Conservation (phyloP, 306 rosid genomes). For the Lathyrus oleraceus region DNA sequence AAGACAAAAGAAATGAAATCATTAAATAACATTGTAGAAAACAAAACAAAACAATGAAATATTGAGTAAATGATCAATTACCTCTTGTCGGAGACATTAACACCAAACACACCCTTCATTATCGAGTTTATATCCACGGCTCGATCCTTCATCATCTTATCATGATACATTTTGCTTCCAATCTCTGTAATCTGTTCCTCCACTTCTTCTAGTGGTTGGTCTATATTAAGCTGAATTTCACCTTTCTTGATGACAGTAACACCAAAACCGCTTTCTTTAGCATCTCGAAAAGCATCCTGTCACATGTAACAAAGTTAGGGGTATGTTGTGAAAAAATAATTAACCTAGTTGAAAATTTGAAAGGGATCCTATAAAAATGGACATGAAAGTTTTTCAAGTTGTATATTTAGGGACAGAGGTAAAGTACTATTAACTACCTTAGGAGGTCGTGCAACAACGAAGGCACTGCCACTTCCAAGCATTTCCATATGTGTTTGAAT, state of each 20-base stretch:
- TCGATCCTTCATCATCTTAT: slow-evolving; percentile 70
- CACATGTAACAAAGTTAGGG: not conserved
- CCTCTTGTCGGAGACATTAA: slow-evolving; percentile 61
- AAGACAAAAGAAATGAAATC: slow-evolving; percentile 35
- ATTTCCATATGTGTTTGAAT: slow-evolving; percentile 90
- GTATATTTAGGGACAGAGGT: not conserved
- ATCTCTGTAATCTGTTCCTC: slow-evolving; percentile 83
- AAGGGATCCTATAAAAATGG: not conserved
- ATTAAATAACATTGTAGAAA: slow-evolving; percentile 29
- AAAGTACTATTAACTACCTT: slow-evolving; percentile 51
- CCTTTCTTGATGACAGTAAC: slow-evolving; percentile 87
- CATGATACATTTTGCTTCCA: slow-evolving; percentile 95
- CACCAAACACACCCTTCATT: slow-evolving; percentile 88
- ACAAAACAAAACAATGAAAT: slow-evolving; percentile 26
- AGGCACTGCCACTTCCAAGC: slow-evolving; percentile 78
- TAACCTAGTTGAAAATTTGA: not conserved
- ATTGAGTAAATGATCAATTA: slow-evolving; percentile 28
- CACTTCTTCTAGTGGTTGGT: slow-evolving; percentile 83
- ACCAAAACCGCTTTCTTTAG: slow-evolving; percentile 77
- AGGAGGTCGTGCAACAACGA: slow-evolving; percentile 86
- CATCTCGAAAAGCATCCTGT: slow-evolving; percentile 85
- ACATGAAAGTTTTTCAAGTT: not conserved
- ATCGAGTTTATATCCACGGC: slow-evolving; percentile 83
- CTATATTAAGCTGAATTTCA: slow-evolving; percentile 84
- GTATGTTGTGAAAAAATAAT: not conserved